Conservation (phyloP, 371 early-diverging fungal genomes). For the Mortierella sp. region DNA sequence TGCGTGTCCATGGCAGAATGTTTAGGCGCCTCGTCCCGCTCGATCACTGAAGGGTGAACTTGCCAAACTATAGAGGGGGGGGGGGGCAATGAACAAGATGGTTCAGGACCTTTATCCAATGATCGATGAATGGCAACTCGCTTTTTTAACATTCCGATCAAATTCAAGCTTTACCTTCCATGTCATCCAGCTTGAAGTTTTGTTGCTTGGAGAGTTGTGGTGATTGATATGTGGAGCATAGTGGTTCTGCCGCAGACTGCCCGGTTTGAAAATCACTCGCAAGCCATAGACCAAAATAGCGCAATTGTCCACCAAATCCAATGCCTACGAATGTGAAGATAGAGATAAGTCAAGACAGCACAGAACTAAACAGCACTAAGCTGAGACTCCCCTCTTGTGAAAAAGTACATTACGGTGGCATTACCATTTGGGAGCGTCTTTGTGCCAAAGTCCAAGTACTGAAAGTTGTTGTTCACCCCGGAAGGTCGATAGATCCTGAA, state of each 20-base stretch:
- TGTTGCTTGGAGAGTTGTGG: slow-evolving; percentile 65
- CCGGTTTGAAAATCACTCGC: slow-evolving; percentile 75
- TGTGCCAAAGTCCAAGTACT: slow-evolving; percentile 85
- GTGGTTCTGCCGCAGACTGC: slow-evolving; percentile 75
- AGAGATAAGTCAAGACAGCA: neutral
- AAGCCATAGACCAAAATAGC: slow-evolving; percentile 87
- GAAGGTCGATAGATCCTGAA: slow-evolving; percentile 60
- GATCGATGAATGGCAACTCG: too few relatives aligned
- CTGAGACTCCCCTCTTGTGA: too few relatives aligned
- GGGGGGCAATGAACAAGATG: neutral
- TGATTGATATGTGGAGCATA: slow-evolving; percentile 75
- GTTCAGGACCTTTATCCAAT: neutral
- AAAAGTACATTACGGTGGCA: neutral
- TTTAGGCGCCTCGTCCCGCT: slow-evolving; percentile 64
- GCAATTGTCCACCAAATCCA: slow-evolving; percentile 86
- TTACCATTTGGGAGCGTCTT: slow-evolving; percentile 87
- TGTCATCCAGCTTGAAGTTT: slow-evolving; percentile 77
- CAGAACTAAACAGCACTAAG: neutral
- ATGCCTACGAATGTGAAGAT: slow-evolving; percentile 53
- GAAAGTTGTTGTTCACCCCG: slow-evolving; percentile 79
- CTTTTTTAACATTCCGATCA: too few relatives aligned
- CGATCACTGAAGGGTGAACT: slow-evolving; percentile 66
- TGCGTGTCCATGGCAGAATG: slow-evolving; percentile 71
- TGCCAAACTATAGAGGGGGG: slow-evolving; percentile 67
- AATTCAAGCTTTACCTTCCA: slow-evolving; percentile 69